Conservation (phyloP, 805 yeast genomes). For the Spathaspora arborariae region DNA sequence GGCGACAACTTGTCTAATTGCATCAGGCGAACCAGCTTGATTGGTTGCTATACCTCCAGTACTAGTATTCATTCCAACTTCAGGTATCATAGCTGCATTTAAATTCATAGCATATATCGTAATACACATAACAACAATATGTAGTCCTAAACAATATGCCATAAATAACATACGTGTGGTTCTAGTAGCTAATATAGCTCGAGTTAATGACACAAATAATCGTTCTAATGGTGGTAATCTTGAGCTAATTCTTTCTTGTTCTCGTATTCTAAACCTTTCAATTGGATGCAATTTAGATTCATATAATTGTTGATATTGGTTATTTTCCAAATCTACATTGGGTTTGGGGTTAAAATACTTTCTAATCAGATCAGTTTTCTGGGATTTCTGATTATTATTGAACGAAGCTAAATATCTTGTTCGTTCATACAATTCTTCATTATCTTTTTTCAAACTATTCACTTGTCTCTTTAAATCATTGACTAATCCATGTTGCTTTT, state of each 20-base stretch:
- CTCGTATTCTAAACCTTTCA: conserved; percentile 74
- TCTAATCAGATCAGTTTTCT: conserved; percentile 8
- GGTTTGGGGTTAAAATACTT: conserved; percentile 27
- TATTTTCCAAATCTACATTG: conserved; percentile 50
- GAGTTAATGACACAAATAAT: conserved; percentile 66
- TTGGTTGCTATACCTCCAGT: conserved; percentile 37
- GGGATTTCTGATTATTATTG: conserved; percentile 11
- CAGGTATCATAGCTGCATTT: conserved; percentile 44
- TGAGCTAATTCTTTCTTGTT: conserved; percentile 69
- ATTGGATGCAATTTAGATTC: conserved; percentile 81
- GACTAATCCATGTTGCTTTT: conserved; percentile 50
- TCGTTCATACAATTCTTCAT: conserved; percentile 75
- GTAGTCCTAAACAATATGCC: conserved; percentile 70
- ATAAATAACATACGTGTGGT: conserved; percentile 70
- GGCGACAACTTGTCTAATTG: neutral
- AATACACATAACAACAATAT: conserved; percentile 65
- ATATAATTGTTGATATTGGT: conserved; percentile 56
- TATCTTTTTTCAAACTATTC: conserved; percentile 63
- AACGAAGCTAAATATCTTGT: conserved; percentile 63
- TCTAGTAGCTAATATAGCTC: conserved; percentile 71
- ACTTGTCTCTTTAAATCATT: conserved; percentile 64
- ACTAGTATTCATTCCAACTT: conserved; percentile 36
- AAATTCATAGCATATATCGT: conserved; percentile 49
- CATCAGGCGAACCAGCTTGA: conserved; percentile 11
- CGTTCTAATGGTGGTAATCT: conserved; percentile 76